Evolutionary conservation across 345 rosid species (phyloP), one percentile per base, ranked within the genome.

Genomic region (Euphorbia tirucalli): DNA sequence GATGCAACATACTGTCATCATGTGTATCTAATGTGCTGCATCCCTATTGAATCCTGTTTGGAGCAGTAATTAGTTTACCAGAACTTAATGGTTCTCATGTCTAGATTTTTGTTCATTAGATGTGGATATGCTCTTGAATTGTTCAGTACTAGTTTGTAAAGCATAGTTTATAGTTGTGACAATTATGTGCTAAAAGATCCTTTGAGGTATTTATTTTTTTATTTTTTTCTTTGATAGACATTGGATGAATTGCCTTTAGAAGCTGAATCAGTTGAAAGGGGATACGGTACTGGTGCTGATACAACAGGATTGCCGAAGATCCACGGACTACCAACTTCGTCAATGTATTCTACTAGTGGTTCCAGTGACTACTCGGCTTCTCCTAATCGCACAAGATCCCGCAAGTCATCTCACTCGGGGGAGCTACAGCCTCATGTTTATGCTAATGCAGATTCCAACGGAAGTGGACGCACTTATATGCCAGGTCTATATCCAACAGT

Each of bases 221-320:
- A 0, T 46, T 43, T 24, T 46, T 16, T 56, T 41, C 24, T 46
- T 63, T 22, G 32, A 41, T 79, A 96, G 99, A 93, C 97, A 43
- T 73, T 96, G 88, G 99, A 93, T 69, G 95, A 93, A 82, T 80
- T 96, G 80, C 99, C 98, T 9, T 70, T 93, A 81, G 98, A 93
- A 79, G 93, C 96, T 70, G 96, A 88, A 68, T 61, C 97, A 31
- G 91, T 89, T 10, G 96, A 95, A 88, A 88, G 88, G 78, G 99
- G 96, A 69, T 89, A 86, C 81, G 78, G 78, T 72, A 25, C 80
- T 79, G 87, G 88, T 25, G 60, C 84, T 5, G 97, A 94, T 79
- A 70, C 96, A 54, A 87, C 90, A 3, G 94, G 96, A 21, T 72
- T 86, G 77, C 90, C 96, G n/a, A 93, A 82, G 88, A 82, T 87